Evolutionary conservation across 176 grass and related monocot genomes (phyloP).

Genomic region (Coix lacrymajobi): DNA sequence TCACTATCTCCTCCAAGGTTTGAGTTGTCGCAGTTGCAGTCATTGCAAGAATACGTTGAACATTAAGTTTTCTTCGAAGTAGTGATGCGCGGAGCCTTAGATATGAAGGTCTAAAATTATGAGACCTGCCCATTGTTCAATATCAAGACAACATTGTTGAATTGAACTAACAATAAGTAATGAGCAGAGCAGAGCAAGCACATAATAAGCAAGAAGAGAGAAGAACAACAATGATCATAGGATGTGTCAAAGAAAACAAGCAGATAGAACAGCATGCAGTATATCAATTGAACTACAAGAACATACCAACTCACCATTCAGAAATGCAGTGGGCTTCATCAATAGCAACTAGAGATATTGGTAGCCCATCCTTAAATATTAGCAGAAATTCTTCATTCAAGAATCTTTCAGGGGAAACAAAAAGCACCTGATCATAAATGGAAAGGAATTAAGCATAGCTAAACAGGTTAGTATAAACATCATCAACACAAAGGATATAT

Average conservation of each 20-base stretch:
- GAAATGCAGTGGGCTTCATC: slow-evolving; percentile 99
- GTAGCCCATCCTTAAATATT: slow-evolving; percentile 55
- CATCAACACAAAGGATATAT: neutral
- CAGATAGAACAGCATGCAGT: neutral
- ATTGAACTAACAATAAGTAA: neutral
- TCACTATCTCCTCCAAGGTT: slow-evolving; percentile 78
- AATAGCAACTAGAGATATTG: slow-evolving; percentile 87
- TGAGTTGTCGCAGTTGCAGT: slow-evolving; percentile 87
- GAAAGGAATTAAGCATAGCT: slow-evolving; percentile 5
- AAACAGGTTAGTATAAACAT: neutral
- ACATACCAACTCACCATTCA: slow-evolving; percentile 78
- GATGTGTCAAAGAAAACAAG: slow-evolving; percentile 2
- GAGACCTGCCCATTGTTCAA: slow-evolving; percentile 65
- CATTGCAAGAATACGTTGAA: slow-evolving; percentile 95
- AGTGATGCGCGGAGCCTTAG: slow-evolving; percentile 80
- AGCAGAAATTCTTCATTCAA: slow-evolving; percentile 82
- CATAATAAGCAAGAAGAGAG: slow-evolving; percentile 8
- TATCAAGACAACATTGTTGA: neutral
- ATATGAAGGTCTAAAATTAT: slow-evolving; percentile 99
- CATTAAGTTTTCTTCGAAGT: slow-evolving; percentile 68
- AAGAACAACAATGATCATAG: neutral
- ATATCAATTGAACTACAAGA: slow-evolving; percentile 1
- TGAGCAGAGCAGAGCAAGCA: neutral
- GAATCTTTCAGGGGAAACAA: slow-evolving; percentile 99
- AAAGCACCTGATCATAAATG: slow-evolving; percentile 73